These are phyloP conservation scores for Paecilomyces formosus DNA, from an alignment of 2,329 filamentous ascomycete species.

Conservation along the genomic window DNA sequence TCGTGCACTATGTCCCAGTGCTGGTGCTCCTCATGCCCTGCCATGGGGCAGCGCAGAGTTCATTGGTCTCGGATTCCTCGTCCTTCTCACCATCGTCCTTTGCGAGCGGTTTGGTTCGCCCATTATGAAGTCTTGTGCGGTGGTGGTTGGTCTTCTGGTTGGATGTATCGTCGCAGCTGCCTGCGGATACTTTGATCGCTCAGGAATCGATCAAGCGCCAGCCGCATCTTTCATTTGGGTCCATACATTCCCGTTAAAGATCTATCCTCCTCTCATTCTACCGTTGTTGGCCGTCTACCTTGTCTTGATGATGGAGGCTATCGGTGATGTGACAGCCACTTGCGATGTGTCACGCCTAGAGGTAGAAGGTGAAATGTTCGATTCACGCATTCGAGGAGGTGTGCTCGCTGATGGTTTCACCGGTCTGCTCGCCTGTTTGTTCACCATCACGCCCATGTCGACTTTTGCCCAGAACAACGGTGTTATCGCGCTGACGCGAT, in stretches of 20 bases:
- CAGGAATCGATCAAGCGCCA: slow-evolving; percentile 53
- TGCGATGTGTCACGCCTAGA: slow-evolving; percentile 59
- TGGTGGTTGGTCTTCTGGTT: slow-evolving; percentile 57
- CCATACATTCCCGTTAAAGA: slow-evolving; percentile 56
- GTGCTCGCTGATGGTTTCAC: slow-evolving; percentile 62
- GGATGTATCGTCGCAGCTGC: slow-evolving; percentile 62
- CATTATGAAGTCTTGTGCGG: slow-evolving; percentile 62
- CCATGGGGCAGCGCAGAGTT: slow-evolving; percentile 58
- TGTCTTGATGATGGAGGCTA: slow-evolving; percentile 61
- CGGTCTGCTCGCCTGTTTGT: slow-evolving; percentile 54
- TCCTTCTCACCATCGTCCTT: slow-evolving; percentile 61
- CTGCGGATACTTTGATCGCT: slow-evolving; percentile 57
- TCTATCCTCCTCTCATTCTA: slow-evolving; percentile 60
- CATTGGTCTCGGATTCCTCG: slow-evolving; percentile 59
- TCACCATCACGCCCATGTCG: slow-evolving; percentile 62
- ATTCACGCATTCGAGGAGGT: slow-evolving; percentile 62
- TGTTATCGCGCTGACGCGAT: slow-evolving; percentile 60
- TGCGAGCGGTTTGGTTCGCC: slow-evolving; percentile 63
- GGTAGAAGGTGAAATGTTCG: slow-evolving; percentile 57
- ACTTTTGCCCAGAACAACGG: slow-evolving; percentile 65
- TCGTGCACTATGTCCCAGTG: slow-evolving; percentile 52
- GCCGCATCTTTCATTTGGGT: slow-evolving; percentile 64
- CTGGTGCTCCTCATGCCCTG: slow-evolving; percentile 52
- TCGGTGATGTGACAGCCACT: slow-evolving; percentile 61
- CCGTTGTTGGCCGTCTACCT: slow-evolving; percentile 53